Evolutionary conservation across 129 eudicot genomes (phyloP), one percentile per base, ranked within the genome.

Genomic region (Flaveria linearis): DNA sequence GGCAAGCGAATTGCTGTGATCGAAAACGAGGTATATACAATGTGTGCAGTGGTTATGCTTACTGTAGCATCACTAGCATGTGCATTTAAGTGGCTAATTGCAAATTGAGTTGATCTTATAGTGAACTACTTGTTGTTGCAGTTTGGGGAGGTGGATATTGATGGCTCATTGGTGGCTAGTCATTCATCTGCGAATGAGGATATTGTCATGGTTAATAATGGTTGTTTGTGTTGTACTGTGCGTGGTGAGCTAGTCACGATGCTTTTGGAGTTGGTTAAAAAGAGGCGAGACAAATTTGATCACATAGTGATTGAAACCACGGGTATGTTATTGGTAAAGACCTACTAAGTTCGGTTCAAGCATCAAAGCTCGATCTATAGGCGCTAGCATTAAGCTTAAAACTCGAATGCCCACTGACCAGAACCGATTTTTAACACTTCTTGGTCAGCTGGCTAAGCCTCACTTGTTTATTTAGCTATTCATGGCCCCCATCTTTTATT

Each of bases 121-220:
- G 12, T 60, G 20, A 13, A 30, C 45, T 53, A 68, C 63, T 23
- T 61, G 76, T 25, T 71, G 22, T 30, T 88, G 89, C 91, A 93
- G 98, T 93, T 93, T 82, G 98, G 98, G 75, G 98, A 93, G 84
- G 98, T 93, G 73, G 97, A 93, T 75, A 93, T 93, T 72, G 98
- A 93, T 85, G 85, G 98, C 52, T 91, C 97, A 0, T 84, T 93
- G 68, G 98, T 91, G 68, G 98, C 97, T 25, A 93, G 93, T 69
- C 98, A 93, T 84, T 86, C 97, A 23, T 88, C 98, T 25, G 87
- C 97, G 17, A 89, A 85, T 46, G 97, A 91, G 75, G 97, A 93
- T 16, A 93, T 93, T 73, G 73, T 93, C 41, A 93, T 91, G 98
- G 97, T 93, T 20, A 93, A 84, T 84, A 93, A 91, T 76, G 98